Percentiles rank a stretch among this genome's conserved stretches.
phyloP scores from a whole-genome alignment of 352 stramenopile genomes.

The Phytophthora vignae region DNA sequence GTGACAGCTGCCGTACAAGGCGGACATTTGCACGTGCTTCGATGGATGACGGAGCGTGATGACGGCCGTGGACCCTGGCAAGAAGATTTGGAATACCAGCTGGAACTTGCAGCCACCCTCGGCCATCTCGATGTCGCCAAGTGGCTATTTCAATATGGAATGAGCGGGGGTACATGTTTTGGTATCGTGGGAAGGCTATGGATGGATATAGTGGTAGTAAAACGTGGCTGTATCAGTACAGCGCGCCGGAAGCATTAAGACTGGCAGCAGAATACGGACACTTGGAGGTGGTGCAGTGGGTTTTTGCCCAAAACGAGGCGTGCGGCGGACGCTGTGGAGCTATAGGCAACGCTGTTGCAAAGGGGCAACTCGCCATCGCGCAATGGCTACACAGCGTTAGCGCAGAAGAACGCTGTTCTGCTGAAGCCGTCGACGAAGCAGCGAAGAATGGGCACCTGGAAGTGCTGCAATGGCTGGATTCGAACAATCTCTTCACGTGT shows the following conservation, averaged over 20 bases:
- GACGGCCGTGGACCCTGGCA: conserved; percentile 6
- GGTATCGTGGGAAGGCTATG: neutral
- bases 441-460: neutral
- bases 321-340: neutral
- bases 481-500: neutral
- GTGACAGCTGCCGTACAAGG: conserved; percentile 3
- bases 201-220: neutral
- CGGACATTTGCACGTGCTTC: conserved; percentile 4
- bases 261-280: neutral
- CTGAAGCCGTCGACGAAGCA: neutral
- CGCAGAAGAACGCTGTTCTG: neutral
- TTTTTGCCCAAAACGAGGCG: neutral
- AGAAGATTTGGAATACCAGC: neutral
- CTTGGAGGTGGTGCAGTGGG: neutral
- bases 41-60: conserved; percentile 1
- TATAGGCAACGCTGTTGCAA: neutral
- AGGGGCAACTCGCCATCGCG: neutral
- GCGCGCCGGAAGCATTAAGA: neutral
- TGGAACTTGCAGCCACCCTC: too few relatives aligned
- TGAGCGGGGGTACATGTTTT: neutral
- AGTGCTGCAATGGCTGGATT: neutral
- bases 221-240: neutral
- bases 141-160: neutral
- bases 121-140: neutral
- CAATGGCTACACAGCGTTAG: neutral